Percentiles rank a stretch among this genome's conserved stretches.
phyloP scores from a whole-genome alignment of 768 basidiomycete genomes.

The Suillus alpinus region DNA sequence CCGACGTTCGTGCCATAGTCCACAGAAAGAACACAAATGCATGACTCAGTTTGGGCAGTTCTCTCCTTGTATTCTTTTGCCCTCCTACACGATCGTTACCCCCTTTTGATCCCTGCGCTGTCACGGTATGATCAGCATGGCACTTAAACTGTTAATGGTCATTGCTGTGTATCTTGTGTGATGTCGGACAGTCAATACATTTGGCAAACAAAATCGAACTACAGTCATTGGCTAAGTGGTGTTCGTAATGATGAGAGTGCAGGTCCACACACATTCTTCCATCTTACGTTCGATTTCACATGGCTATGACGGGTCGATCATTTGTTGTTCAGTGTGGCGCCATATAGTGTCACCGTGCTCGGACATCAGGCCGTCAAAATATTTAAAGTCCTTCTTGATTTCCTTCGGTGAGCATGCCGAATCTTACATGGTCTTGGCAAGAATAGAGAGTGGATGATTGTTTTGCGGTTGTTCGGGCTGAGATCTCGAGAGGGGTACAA shows the following conservation, averaged over 20 bases:
- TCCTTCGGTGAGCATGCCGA: constrained; percentile 20
- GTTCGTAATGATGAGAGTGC: constrained; percentile 33
- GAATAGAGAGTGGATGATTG: constrained; percentile 44
- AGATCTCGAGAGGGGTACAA: not conserved
- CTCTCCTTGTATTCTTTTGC: not conserved
- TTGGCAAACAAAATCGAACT: too few species aligned
- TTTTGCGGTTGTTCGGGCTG: constrained; percentile 2
- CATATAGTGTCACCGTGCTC: constrained; percentile 4
- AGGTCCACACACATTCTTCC: constrained; percentile 63
- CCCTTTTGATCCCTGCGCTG: not conserved
- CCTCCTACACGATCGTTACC: not conserved
- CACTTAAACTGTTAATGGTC: too few species aligned
- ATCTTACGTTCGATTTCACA: constrained; percentile 49
- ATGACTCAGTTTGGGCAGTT: not conserved
- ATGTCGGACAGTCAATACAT: not conserved
- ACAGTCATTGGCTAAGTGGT: too few species aligned
- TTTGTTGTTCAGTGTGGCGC: constrained; percentile 40
- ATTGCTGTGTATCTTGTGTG: not conserved
- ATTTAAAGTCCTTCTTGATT: constrained; percentile 16
- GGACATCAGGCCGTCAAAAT: constrained; percentile 11
- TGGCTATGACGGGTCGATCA: constrained; percentile 31
- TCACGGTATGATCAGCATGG: too few species aligned
- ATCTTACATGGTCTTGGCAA: constrained; percentile 52
- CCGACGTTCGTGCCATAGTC: not conserved
- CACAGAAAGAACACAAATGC: not conserved